Evolutionary conservation across 202 grass and related monocot species (phyloP), one percentile per base, ranked within the genome.

Genomic region (Setaria italica): DNA sequence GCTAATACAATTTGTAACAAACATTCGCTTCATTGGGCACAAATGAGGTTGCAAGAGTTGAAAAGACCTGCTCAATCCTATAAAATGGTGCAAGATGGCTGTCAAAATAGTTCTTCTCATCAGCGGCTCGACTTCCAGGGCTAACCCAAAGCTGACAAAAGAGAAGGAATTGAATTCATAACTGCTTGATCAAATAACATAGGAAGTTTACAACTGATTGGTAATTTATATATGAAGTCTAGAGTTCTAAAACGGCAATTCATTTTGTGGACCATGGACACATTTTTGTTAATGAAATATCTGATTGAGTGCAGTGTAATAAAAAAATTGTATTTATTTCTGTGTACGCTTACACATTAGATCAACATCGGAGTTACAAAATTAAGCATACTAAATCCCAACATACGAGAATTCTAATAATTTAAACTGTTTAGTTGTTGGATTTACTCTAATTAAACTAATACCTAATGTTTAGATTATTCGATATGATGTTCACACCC

Each of bases 81-180:
- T 96, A 99, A 93, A 99, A 99, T 80, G 96, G 96, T 82, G 91
- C 88, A 53, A 99, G 96, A 80, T 99, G 88, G 43, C 63, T 92
- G 80, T 99, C 96, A 89, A 99, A 96, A 88, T 95, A 95, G 87
- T 91, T 89, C 88, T 91, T 99, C 78, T 99, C 97, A 64, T 89
- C 80, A 19, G 91, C 91, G 56, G 90, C 74, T 42, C 72, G 87
- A 89, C 97, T 99, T 89, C 82, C 82, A 82, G 91, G 89, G 72
- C 88, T 90, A 74, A 99, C 97, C 97, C 97, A 99, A 54, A 99
- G 91, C 97, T 99, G 86, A 75, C 86, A 88, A 79, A 90, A 80
- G 71, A 55, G 73, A 82, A 83, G 21, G 57, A 60, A 76, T 32
- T 72, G 82, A 77, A 43, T 35, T 54, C 45, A 59, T 39, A 50